Conservation (phyloP, 768 basidiomycete species). For the Boletus subparvulus region DNA sequence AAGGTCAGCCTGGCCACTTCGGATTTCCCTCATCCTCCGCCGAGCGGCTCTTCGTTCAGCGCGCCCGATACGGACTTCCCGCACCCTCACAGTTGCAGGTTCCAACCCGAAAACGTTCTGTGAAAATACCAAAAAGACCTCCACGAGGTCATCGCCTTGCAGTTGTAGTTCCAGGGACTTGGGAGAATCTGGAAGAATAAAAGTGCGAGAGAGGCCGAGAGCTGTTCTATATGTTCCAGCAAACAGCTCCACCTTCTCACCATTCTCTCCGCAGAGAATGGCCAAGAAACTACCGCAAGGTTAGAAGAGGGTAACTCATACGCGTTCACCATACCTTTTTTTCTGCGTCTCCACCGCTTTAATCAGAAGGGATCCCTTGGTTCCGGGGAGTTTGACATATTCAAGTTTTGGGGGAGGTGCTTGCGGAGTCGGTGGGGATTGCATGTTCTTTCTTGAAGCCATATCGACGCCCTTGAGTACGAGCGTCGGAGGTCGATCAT, state of each 20-base stretch:
- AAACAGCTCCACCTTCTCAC: conserved; percentile 91
- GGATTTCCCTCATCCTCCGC: conserved; percentile 69
- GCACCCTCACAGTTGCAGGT: conserved; percentile 90
- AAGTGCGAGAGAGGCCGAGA: conserved; percentile 86
- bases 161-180: conserved; percentile 83
- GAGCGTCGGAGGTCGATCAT: conserved; percentile 45
- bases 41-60: conserved; percentile 85
- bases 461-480: conserved; percentile 39
- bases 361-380: conserved; percentile 79
- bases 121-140: conserved; percentile 87
- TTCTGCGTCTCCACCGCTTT: conserved; percentile 88
- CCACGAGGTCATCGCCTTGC: conserved; percentile 90
- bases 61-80: conserved; percentile 88
- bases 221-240: conserved; percentile 91
- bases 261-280: conserved; percentile 88
- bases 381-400: conserved; percentile 90
- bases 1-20: conserved; percentile 47
- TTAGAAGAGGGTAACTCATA: background rate
- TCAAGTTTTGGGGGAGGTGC: conserved; percentile 81
- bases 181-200: conserved; percentile 89
- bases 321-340: conserved; percentile 59
- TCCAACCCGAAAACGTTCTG: conserved; percentile 92
- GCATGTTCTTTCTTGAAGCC: conserved; percentile 40
- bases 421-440: conserved; percentile 41
- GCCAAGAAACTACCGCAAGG: conserved; percentile 69